These are phyloP conservation scores for Paxillus ammoniavirescens DNA, from an alignment of 768 basidiomycete genomes.

Conservation along the genomic window DNA sequence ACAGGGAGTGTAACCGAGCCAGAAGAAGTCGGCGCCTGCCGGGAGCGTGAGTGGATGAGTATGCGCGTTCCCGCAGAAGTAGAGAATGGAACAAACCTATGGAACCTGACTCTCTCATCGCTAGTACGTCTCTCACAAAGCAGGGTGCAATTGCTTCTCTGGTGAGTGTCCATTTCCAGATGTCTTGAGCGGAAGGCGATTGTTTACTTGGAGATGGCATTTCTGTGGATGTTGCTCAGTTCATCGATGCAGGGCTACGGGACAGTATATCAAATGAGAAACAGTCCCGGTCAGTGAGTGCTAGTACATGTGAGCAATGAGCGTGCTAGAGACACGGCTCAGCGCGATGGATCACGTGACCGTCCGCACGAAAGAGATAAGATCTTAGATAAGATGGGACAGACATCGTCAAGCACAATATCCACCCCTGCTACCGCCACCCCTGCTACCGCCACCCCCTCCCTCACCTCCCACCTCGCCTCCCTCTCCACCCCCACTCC, in stretches of 20 bases:
- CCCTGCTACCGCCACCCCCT: background rate
- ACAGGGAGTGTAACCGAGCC: constrained; percentile 73
- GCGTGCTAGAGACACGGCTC: background rate
- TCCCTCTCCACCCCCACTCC: constrained; percentile 34
- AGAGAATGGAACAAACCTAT: constrained; percentile 25
- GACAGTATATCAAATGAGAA: too few relatives aligned
- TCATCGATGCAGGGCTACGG: too few relatives aligned
- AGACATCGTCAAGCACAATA: background rate
- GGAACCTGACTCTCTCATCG: constrained; percentile 38
- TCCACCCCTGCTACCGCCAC: background rate
- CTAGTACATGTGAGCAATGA: background rate
- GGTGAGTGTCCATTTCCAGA: constrained; percentile 55
- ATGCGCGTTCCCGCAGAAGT: background rate
- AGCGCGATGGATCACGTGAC: background rate
- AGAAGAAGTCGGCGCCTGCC: constrained; percentile 60
- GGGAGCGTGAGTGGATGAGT: background rate
- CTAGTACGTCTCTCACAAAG: constrained; percentile 50
- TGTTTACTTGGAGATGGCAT: background rate
- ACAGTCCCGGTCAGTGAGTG: too few relatives aligned
- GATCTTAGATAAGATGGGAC: too few relatives aligned
- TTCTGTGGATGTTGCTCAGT: too few relatives aligned
- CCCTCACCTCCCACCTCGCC: constrained; percentile 33
- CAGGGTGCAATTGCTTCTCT: constrained; percentile 55
- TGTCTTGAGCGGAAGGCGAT: constrained; percentile 14
- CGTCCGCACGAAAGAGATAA: background rate